Percentiles rank a stretch among this genome's conserved stretches.
Evolutionary conservation across 2,329 filamentous ascomycete species (phyloP).

Genomic region (Verticillium klebahnii): DNA sequence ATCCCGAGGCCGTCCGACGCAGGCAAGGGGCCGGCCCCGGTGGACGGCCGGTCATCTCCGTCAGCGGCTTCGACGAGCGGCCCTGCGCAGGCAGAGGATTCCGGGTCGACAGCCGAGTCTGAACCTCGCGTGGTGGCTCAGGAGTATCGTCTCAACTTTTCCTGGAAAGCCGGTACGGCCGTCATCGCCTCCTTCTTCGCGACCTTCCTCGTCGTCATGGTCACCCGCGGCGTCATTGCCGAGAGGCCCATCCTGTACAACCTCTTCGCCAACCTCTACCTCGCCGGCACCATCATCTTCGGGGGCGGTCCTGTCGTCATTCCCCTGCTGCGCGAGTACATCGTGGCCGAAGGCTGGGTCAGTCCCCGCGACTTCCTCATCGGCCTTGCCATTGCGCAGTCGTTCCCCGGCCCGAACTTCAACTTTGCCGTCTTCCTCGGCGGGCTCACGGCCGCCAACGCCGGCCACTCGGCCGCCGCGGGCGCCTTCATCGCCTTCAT

Average conservation of each 20-base stretch:
- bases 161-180: constrained; percentile 37
- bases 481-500: constrained; percentile 49
- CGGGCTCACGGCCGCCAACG: constrained; percentile 37
- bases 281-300: constrained; percentile 66
- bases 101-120: not conserved
- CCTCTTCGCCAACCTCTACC: constrained; percentile 69
- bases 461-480: constrained; percentile 27
- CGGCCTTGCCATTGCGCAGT: constrained; percentile 66
- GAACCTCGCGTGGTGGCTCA: constrained; percentile 24
- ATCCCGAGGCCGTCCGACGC: not conserved
- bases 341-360: constrained; percentile 68
- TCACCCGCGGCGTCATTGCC: constrained; percentile 36
- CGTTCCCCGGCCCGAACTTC: constrained; percentile 51
- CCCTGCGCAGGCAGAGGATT: not conserved
- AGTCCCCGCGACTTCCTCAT: constrained; percentile 66
- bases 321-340: constrained; percentile 54
- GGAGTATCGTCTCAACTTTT: constrained; percentile 31
- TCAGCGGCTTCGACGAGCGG: not conserved
- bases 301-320: constrained; percentile 63
- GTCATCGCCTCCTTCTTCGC: constrained; percentile 46
- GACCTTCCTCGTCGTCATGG: constrained; percentile 53
- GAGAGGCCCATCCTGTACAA: constrained; percentile 39
- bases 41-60: not conserved
- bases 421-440: constrained; percentile 53
- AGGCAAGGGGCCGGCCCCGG: not conserved